Conservation (phyloP, 805 yeast genomes). For the Jamesozyma gamospora region DNA sequence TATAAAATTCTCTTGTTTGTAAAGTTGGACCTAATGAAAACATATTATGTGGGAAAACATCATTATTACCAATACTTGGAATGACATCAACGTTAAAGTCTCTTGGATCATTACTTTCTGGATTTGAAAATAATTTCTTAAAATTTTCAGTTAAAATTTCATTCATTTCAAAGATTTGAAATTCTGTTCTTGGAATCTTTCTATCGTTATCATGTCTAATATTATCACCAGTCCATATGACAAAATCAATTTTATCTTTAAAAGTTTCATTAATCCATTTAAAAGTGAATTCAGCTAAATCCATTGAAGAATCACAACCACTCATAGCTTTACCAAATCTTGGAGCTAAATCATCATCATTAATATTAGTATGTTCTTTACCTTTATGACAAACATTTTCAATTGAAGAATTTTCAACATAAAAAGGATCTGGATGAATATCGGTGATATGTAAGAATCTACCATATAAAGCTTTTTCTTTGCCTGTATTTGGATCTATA, state of each 20-base stretch:
- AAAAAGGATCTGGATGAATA: slow-evolving; percentile 72
- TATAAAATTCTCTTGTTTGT: slow-evolving; percentile 68
- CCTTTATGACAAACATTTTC: slow-evolving; percentile 47
- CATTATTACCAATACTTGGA: slow-evolving; percentile 78
- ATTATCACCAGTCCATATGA: slow-evolving; percentile 88
- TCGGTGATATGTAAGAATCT: slow-evolving; percentile 81
- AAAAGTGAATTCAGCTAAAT: slow-evolving; percentile 51
- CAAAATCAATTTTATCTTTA: slow-evolving; percentile 71
- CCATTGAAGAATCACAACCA: slow-evolving; percentile 71
- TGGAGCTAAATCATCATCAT: slow-evolving; percentile 41
- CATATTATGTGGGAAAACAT: slow-evolving; percentile 80
- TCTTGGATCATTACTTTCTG: slow-evolving; percentile 35
- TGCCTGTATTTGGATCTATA: slow-evolving; percentile 9
- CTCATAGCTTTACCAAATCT: slow-evolving; percentile 63
- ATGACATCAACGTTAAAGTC: slow-evolving; percentile 41
- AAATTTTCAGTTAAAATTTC: slow-evolving; percentile 44
- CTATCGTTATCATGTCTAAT: slow-evolving; percentile 79
- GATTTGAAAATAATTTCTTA: slow-evolving; percentile 42
- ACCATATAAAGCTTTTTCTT: slow-evolving; percentile 42
- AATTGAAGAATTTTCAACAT: slow-evolving; percentile 41
- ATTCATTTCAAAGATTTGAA: slow-evolving; percentile 61
- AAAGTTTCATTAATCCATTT: slow-evolving; percentile 56
- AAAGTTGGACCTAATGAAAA: slow-evolving; percentile 83
- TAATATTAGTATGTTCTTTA: neutral
- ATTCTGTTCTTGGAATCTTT: slow-evolving; percentile 60